These are phyloP conservation scores for Ophiosphaerella korrae DNA, from an alignment of 2,329 filamentous ascomycete species.

Conservation along the genomic window DNA sequence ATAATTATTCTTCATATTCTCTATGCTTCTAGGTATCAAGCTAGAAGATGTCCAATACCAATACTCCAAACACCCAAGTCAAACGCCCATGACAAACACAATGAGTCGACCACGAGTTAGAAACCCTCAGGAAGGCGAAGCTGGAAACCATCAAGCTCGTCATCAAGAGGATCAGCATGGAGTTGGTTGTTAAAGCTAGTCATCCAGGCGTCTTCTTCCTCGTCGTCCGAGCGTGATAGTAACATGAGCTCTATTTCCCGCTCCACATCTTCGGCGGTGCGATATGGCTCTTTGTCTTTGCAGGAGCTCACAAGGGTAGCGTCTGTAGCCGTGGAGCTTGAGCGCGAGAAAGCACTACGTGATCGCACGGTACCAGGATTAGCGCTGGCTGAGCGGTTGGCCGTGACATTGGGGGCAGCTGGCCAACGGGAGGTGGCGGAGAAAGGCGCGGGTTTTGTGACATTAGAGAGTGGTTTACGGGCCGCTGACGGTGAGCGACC, in stretches of 20 bases:
- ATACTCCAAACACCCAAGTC: slow-evolving; percentile 1
- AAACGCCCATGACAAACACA: neutral
- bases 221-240: slow-evolving; percentile 32
- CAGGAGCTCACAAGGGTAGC: slow-evolving; percentile 33
- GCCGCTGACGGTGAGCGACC: slow-evolving; percentile 48
- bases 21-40: neutral
- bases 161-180: slow-evolving; percentile 29
- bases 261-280: slow-evolving; percentile 42
- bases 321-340: slow-evolving; percentile 39
- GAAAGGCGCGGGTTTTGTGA: slow-evolving; percentile 38
- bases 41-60: slow-evolving; percentile 17
- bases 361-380: slow-evolving; percentile 13
- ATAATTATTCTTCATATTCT: too few relatives aligned
- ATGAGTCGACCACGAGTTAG: slow-evolving; percentile 10
- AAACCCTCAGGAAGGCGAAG: slow-evolving; percentile 39
- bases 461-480: slow-evolving; percentile 45
- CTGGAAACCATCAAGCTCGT: slow-evolving; percentile 39
- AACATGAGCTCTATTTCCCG: slow-evolving; percentile 39
- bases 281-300: slow-evolving; percentile 20
- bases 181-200: slow-evolving; percentile 36
- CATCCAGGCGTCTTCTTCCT: slow-evolving; percentile 39
- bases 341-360: slow-evolving; percentile 36
- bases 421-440: slow-evolving; percentile 30
- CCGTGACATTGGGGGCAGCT: slow-evolving; percentile 19
- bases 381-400: slow-evolving; percentile 16